Conservation (phyloP, 805 yeast genomes). For the Monosporozyma solicola region DNA sequence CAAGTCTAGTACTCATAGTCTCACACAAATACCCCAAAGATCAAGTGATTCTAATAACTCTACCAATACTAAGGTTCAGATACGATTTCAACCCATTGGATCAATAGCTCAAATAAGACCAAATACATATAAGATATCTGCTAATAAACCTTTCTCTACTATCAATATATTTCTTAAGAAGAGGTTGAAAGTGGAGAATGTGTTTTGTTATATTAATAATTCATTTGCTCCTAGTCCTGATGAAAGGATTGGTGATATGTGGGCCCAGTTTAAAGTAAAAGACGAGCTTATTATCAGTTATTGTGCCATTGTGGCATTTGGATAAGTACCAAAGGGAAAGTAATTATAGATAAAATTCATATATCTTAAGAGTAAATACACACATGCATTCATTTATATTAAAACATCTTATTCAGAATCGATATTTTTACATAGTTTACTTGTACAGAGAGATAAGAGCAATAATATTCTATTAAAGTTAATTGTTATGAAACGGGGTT, state of each 20-base stretch:
- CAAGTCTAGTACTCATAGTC: not conserved
- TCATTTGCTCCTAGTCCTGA: slow-evolving; percentile 32
- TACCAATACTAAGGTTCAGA: not conserved
- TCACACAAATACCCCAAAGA: not conserved
- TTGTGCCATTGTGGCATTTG: slow-evolving; percentile 30
- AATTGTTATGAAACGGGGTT: not conserved
- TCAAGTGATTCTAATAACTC: not conserved
- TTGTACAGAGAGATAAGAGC: not conserved
- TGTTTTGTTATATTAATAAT: slow-evolving; percentile 28
- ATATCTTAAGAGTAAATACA: not conserved
- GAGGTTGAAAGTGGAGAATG: slow-evolving; percentile 16
- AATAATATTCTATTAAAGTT: not conserved
- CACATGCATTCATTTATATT: not conserved
- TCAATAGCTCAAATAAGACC: slow-evolving; percentile 22
- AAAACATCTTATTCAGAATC: not conserved
- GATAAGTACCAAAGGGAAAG: slow-evolving; percentile 7
- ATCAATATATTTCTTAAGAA: slow-evolving; percentile 16
- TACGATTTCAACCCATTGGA: slow-evolving; percentile 28
- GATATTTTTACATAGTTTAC: not conserved
- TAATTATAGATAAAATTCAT: not conserved
- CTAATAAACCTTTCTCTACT: slow-evolving; percentile 22
- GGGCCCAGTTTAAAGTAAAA: slow-evolving; percentile 25
- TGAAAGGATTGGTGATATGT: slow-evolving; percentile 26
- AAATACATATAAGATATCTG: slow-evolving; percentile 20
- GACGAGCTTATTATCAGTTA: slow-evolving; percentile 29